Conservation (phyloP, 2,329 filamentous ascomycete species). For the Phialemoniopsis sp. region DNA sequence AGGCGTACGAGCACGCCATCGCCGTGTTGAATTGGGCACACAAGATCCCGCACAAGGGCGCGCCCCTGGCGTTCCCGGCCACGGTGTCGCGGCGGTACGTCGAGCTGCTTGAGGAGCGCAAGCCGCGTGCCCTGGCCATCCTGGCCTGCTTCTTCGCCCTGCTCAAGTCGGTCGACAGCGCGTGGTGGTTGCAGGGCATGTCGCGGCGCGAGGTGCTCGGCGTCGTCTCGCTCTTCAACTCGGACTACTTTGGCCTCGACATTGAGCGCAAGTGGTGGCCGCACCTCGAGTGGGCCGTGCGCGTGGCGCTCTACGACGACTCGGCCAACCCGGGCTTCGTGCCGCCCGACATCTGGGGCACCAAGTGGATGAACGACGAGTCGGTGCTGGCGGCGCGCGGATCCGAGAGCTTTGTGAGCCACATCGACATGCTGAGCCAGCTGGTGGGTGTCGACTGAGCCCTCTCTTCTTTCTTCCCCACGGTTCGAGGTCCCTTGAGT, state of each 20-base stretch:
- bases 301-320: slow-evolving; percentile 54
- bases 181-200: slow-evolving; percentile 70
- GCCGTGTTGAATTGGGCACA: slow-evolving; percentile 65
- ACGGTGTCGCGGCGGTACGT: slow-evolving; percentile 59
- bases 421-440: slow-evolving; percentile 41
- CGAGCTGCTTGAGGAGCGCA: slow-evolving; percentile 53
- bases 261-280: slow-evolving; percentile 50
- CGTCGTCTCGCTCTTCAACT: slow-evolving; percentile 54
- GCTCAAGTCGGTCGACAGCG: slow-evolving; percentile 54
- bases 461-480: no score
- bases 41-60: slow-evolving; percentile 52
- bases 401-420: slow-evolving; percentile 29
- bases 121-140: slow-evolving; percentile 59
- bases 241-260: slow-evolving; percentile 39
- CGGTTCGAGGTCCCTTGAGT: no score
- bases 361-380: slow-evolving; percentile 40
- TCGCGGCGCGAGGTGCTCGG: slow-evolving; percentile 62
- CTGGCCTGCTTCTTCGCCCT: slow-evolving; percentile 65
- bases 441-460: slow-evolving; percentile 18
- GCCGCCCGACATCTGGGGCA: slow-evolving; percentile 53
- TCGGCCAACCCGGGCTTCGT: slow-evolving; percentile 42
- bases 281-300: slow-evolving; percentile 57
- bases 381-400: slow-evolving; percentile 23
- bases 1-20: slow-evolving; percentile 61
- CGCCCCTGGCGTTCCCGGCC: slow-evolving; percentile 59